These are phyloP conservation scores for Filosporella fistucella DNA, from an alignment of 495 filamentous ascomycete genomes.

Conservation along the genomic window DNA sequence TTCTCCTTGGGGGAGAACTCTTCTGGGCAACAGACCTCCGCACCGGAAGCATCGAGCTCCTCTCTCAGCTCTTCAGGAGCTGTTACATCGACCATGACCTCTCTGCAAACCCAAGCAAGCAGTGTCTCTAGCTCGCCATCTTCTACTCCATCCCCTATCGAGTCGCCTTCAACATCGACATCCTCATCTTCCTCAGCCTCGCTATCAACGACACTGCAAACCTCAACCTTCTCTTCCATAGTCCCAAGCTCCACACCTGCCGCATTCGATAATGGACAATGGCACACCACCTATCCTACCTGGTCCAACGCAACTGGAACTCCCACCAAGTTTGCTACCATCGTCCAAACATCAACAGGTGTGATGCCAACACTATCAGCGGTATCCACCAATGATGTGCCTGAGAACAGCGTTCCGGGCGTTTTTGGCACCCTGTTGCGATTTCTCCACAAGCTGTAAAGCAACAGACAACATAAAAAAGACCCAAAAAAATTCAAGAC, in stretches of 20 bases:
- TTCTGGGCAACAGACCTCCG: no score
- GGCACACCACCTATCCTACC: slow-evolving; percentile 24
- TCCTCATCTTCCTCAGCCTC: not conserved
- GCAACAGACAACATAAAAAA: no score
- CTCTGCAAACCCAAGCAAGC: not conserved
- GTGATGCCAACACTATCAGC: no score
- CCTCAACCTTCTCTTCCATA: not conserved
- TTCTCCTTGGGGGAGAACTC: no score
- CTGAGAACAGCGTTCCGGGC: no score
- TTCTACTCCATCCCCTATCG: not conserved
- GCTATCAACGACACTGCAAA: not conserved
- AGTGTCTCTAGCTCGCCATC: not conserved
- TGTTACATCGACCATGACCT: not conserved
- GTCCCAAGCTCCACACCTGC: not conserved
- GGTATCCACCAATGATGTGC: no score
- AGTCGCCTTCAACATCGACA: not conserved
- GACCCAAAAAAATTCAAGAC: no score
- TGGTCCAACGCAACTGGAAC: slow-evolving; percentile 18
- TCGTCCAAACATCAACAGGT: no score
- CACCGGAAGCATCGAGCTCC: not conserved
- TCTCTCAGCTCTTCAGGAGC: not conserved
- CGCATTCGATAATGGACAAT: slow-evolving; percentile 23
- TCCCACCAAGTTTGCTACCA: not conserved
- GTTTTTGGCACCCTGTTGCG: no score
- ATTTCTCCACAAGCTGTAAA: no score